These are phyloP conservation scores for Theileria parva DNA, from an alignment of 169 alveolate species.

Conservation along the genomic window DNA sequence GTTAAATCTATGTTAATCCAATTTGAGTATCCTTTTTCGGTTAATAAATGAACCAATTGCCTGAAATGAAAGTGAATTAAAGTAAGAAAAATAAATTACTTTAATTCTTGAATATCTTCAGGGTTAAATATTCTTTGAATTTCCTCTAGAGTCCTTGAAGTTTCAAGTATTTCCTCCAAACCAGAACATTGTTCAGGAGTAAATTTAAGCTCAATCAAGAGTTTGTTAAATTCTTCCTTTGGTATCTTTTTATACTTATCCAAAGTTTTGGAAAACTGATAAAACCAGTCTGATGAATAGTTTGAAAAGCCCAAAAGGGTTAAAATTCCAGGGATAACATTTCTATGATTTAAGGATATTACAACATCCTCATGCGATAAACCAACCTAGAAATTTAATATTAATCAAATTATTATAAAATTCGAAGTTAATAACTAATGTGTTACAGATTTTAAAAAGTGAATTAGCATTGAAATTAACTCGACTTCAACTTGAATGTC, in stretches of 20 bases:
- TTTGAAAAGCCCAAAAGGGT: slow-evolving; percentile 19
- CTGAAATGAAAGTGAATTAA: background rate
- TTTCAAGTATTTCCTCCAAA: slow-evolving; percentile 6
- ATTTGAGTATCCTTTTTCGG: slow-evolving; percentile 21
- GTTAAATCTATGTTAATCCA: slow-evolving; percentile 60
- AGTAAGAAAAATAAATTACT: background rate
- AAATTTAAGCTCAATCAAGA: slow-evolving; percentile 25
- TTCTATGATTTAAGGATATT: slow-evolving; percentile 50
- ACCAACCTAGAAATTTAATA: background rate
- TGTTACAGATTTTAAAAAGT: slow-evolving; percentile 36
- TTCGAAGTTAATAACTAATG: background rate
- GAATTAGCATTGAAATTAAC: slow-evolving; percentile 33
- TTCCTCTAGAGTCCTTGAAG: slow-evolving; percentile 7
- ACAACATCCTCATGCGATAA: slow-evolving; percentile 34
- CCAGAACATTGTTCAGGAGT: slow-evolving; percentile 15
- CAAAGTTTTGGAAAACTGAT: slow-evolving; percentile 46
- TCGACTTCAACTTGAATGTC: slow-evolving; percentile 47
- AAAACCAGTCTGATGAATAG: slow-evolving; percentile 32
- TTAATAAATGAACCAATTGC: slow-evolving; percentile 14
- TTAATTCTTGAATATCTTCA: background rate
- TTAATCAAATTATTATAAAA: background rate
- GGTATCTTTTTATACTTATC: slow-evolving; percentile 53
- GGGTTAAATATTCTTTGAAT: slow-evolving; percentile 23
- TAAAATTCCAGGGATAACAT: slow-evolving; percentile 15
- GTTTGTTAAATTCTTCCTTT: slow-evolving; percentile 2